A percentile compares a stretch with the other conserved stretches of the same genome.
Evolutionary conservation across 208 protist genomes (phyloP).

Genomic region (Trypanosoma cruzi): DNA sequence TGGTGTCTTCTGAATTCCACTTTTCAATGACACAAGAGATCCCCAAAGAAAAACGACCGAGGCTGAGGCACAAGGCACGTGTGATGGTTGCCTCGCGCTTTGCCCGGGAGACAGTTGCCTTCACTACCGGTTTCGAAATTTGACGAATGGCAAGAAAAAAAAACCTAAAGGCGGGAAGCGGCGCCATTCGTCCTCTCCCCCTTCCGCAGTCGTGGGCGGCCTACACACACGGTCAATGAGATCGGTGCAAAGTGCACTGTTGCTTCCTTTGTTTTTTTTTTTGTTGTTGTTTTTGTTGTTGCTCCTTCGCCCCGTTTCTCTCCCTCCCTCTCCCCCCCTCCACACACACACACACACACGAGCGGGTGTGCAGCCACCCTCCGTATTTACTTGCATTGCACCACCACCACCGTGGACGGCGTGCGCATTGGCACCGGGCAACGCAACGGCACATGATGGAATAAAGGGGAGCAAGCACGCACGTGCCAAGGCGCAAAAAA

Average conservation of each 20-base stretch:
- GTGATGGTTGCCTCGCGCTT: constrained; percentile 57
- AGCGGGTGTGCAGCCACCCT: neutral
- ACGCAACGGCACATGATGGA: neutral
- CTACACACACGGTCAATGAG: neutral
- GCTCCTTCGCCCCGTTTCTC: neutral
- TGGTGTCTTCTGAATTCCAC: constrained; percentile 49
- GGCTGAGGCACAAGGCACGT: constrained; percentile 65
- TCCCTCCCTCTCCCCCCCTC: neutral
- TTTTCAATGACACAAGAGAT: constrained; percentile 68
- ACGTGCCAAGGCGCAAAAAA: neutral
- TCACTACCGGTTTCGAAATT: constrained; percentile 70
- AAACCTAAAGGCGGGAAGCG: constrained; percentile 73
- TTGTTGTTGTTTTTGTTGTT: too few relatives aligned
- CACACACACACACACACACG: neutral
- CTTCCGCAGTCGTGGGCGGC: neutral
- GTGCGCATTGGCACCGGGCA: neutral
- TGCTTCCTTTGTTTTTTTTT: too few relatives aligned
- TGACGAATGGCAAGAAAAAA: constrained; percentile 78
- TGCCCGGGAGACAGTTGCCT: constrained; percentile 57
- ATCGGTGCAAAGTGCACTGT: neutral
- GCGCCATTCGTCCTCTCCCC: constrained; percentile 47
- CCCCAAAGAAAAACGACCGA: constrained; percentile 80
- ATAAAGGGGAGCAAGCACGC: neutral
- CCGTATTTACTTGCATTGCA: neutral
- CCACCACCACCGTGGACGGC: neutral